Base-by-base conservation (phyloP, 495 filamentous ascomycete species). In the Cetradonia linearis region DNA sequence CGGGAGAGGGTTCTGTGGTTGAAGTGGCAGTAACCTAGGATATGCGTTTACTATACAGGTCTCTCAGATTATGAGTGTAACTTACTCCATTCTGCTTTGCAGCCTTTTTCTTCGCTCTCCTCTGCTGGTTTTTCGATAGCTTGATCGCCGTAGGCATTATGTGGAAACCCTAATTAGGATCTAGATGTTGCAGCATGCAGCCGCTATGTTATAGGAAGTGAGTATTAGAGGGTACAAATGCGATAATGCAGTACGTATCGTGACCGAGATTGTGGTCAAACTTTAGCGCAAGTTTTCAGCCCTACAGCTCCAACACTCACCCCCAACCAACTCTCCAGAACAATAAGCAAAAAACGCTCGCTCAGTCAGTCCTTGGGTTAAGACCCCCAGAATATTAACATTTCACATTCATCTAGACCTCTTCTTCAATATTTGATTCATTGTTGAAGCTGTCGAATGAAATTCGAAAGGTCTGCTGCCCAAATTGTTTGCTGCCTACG, bases 21-120 rank as follows among this genome's bases (percentile, higher is more conserved):
- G 69, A 64, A 31, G 64, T 69, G 23, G 58, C 63, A 52, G 47
- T 40, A 56, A 53, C 67, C 54, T 74, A 56, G 25, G 59, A 50
- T 48, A 18, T 18, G 23, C 38, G 55, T 7, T 67, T 25, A 70
- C 67, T 64, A 72, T 67, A 63, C 70, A 65, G 20, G 18, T 49
- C 57, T n/a, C 20, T 54, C 20, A 13, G 9, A 2, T 47, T 9
- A 58, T 55, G 30, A 36, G 37, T 16, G 69, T 63, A 33, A 76
- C 73, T 53, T 81, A 77, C 67, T 63, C 82, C 76, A 46, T 75
- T 68, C 72, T 86, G 76, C 73, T 89, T 88, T 64, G 87, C 79
- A 57, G 86, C 86, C 81, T 95, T 96, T 77, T 89, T 95, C 78
- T 89, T 90, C 34, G 90, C 90, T 68, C 86, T 81, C 70, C 87